These are phyloP conservation scores for Nasturtium officinale DNA, from an alignment of 345 rosid genomes.

Conservation along the genomic window DNA sequence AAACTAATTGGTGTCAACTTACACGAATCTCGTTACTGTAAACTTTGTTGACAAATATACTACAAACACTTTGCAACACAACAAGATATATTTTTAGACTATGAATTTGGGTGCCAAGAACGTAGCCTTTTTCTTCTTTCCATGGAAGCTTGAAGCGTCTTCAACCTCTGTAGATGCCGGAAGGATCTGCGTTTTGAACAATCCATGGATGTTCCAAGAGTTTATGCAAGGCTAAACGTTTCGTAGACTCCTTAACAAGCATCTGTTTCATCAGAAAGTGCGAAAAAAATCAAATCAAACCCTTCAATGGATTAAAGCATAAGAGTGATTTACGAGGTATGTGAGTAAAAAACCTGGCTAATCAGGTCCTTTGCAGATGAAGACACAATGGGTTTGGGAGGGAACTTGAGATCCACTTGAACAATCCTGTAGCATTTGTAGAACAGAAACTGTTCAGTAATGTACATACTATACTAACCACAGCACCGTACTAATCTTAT, in stretches of 20 bases:
- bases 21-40: background rate
- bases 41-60: conserved; percentile 3
- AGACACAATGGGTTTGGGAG: conserved; percentile 83
- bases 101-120: too few relatives aligned
- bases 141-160: conserved; percentile 5
- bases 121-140: too few relatives aligned
- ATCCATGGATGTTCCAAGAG: conserved; percentile 93
- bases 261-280: conserved; percentile 48
- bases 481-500: background rate
- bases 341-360: conserved; percentile 59
- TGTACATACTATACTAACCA: background rate
- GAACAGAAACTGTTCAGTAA: background rate
- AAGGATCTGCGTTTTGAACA: conserved; percentile 82
- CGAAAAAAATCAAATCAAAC: too few relatives aligned
- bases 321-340: background rate
- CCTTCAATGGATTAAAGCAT: too few relatives aligned
- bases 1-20: background rate
- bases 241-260: conserved; percentile 76
- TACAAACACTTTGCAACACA: conserved; percentile 22
- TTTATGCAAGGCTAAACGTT: conserved; percentile 75
- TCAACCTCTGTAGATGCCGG: conserved; percentile 60
- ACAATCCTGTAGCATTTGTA: conserved; percentile 61
- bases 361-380: conserved; percentile 87
- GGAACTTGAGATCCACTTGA: conserved; percentile 95
- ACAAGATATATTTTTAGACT: background rate